Base-by-base conservation (phyloP, 2,329 filamentous ascomycete genomes). In the Aureobasidium sp. region DNA sequence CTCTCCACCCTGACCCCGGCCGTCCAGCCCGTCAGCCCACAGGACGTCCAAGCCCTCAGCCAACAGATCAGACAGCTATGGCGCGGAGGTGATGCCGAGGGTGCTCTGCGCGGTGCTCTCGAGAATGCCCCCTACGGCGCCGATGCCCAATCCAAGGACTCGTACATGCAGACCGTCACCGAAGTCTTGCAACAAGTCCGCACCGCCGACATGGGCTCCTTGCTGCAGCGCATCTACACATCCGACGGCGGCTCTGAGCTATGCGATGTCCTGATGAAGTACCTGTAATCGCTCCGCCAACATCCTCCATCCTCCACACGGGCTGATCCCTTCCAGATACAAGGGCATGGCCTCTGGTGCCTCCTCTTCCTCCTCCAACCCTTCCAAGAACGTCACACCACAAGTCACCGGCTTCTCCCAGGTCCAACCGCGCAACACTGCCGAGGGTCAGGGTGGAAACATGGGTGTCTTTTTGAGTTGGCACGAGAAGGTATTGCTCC, bases 391-490 rank as follows among this genome's bases (percentile, higher is more conserved):
- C 75, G 73, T 83, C 60, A 82, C 89, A 27, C 90, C 91, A 43
- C 89, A 95, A 75, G 80, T 83, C 60, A 95, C 91, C 5, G 91
- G 91, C 8, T 96, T 96, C 77, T 92, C 88, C 69, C 93, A 96
- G 75, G 83, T 93, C 63, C 79, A 81, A 67, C 70, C 42, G 43
- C 60, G 53, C 76, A 83, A 66, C 63, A 81, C 81, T 58, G 83
- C 81, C 46, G 84, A 85, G 61, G 88, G 89, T 49, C 86, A 90
- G 64, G 89, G 90, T 37, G 87, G 91, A 61, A 88, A 87, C 58
- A 97, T 97, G 94, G 97, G 94, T 71, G 94, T 99, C 55, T 74
- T 99, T 71, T 79, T 99, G 66, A 96, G 91, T 76, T 99, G 94
- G 94, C 94, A 99, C 73, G 94, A 99, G 80, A 99, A 96, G 78